Evolutionary conservation across 495 filamentous ascomycete genomes (phyloP), one percentile per base, ranked within the genome.

Genomic region (Neurospora sp.): DNA sequence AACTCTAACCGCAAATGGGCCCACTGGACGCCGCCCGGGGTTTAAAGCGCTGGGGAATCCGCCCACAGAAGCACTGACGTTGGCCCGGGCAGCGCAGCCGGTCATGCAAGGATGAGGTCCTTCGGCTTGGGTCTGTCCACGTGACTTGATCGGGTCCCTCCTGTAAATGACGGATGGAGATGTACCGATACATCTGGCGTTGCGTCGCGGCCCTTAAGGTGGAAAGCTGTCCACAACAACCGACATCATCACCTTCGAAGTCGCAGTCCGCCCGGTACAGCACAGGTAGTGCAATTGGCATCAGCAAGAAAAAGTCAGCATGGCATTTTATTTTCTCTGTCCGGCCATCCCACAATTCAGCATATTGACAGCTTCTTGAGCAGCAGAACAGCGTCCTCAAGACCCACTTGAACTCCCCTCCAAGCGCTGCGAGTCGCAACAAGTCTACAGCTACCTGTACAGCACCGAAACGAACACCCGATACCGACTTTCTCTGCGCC

Each of bases 161-260:
- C 40, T 69, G 61, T 37, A 39, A 42, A 31, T 17, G 31, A 65
- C 35, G 12, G 42, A 44, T 20, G 40, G 40, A 40, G 65, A 37
- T 7, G 70, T 75, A 72, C 70, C 68, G 53, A 70, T 75, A 75
- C 75, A 68, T 73, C 61, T 39, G 40, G 27, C 12, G 37, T 65
- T 40, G 16, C 42, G 20, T 48, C 41, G 70, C 68, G 69, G 53
- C 38, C 37, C 72, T 72, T 12, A 39, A 70, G 68, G 42, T 61
- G 72, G 75, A 77, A 78, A 78, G 77, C 77, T 78, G 77, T 75
- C 77, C 77, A 78, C 71, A 78, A 53, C 72, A 31, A 68, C 48
- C 48, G 48, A 59, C 53, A 68, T 20, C 73, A 69, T 69, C n/a
- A 27, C 20, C 42, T 20, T 53, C 69, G 45, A 40, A 38, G 2